Evolutionary conservation across 352 stramenopile species (phyloP), one percentile per base, ranked within the genome.

Genomic region (Phytopythium cucurbitacearum): DNA sequence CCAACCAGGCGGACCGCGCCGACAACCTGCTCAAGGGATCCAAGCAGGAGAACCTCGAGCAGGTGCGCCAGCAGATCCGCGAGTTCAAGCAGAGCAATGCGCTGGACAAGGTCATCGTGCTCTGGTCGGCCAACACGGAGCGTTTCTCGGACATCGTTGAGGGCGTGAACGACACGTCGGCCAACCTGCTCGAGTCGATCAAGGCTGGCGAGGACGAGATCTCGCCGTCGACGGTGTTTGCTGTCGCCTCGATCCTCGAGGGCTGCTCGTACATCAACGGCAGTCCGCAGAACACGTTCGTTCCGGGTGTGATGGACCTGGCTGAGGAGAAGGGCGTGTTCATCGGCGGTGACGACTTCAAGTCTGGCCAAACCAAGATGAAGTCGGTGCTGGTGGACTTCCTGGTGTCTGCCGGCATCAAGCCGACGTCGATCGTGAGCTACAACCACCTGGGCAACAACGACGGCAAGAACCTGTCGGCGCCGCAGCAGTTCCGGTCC

Each of bases 381-480:
- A 99, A 99, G 79, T 97, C 80, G 56, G 97, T 99, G 32, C 82
- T 99, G 41, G 96, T 99, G n/a, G 97, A 99, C 77, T 99, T 80
- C 37, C 85, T 80, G 44, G 99, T 98, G 52, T 97, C 87, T 40
- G 97, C 97, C 32, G 97, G 97, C 56, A 99, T 99, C 73, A 99
- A 99, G 77, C 97, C 97, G 15, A 94, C 97, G 15, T 98, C 91
- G 53, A 99, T 99, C 74, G 97, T 99, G 40, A 98, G 88, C 59
- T 99, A 99, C 92, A 99, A 99, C 76, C 97, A 99, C 81, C 71
- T 99, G 51, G 97, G 97, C 38, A 99, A 99, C 82, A 99, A 99
- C 75, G 97, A 99, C 70, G 97, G 97, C 59, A 99, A 99, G 77
- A 99, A 99, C 79, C 70, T 99, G 56, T 98, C 87, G 55, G 96